phyloP scores from a whole-genome alignment of 257 asterid genomes.

The Nicotiana undulata region DNA sequence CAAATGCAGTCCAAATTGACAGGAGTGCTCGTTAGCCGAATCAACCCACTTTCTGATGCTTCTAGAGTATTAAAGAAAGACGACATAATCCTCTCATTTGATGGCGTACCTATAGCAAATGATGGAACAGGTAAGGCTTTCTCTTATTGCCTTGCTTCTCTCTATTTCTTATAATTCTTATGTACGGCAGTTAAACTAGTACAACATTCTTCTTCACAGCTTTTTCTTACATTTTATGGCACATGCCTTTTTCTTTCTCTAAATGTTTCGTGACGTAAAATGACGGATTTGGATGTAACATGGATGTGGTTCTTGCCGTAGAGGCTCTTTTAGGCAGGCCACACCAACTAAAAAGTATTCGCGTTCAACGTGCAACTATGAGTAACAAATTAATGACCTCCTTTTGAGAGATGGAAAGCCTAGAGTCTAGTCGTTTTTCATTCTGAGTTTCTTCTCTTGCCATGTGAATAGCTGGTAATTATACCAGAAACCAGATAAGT shows the following conservation, averaged over 20 bases:
- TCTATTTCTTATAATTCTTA: neutral
- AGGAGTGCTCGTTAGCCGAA: conserved; percentile 80
- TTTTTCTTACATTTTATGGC: neutral
- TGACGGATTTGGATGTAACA: neutral
- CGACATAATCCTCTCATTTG: conserved; percentile 83
- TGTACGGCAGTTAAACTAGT: neutral
- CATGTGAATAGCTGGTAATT: neutral
- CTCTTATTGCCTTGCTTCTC: neutral
- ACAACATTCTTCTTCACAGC: conserved; percentile 1
- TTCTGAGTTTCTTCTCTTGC: neutral
- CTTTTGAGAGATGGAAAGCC: neutral
- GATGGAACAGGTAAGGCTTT: conserved; percentile 79
- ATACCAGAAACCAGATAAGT: neutral
- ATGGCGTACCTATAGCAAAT: conserved; percentile 79
- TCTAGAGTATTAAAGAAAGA: conserved; percentile 58
- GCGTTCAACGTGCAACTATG: neutral
- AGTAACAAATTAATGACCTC: neutral
- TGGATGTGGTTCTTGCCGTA: neutral
- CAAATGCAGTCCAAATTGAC: conserved; percentile 60
- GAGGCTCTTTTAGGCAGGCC: neutral
- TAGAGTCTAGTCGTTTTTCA: neutral
- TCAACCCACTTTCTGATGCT: conserved; percentile 78
- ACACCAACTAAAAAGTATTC: neutral
- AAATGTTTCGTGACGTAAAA: neutral
- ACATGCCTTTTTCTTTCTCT: neutral